A percentile compares a stretch with the other conserved stretches of the same genome.
Conservation (phyloP, 2,329 filamentous ascomycete genomes). For the Dichotomopilus funicola region DNA sequence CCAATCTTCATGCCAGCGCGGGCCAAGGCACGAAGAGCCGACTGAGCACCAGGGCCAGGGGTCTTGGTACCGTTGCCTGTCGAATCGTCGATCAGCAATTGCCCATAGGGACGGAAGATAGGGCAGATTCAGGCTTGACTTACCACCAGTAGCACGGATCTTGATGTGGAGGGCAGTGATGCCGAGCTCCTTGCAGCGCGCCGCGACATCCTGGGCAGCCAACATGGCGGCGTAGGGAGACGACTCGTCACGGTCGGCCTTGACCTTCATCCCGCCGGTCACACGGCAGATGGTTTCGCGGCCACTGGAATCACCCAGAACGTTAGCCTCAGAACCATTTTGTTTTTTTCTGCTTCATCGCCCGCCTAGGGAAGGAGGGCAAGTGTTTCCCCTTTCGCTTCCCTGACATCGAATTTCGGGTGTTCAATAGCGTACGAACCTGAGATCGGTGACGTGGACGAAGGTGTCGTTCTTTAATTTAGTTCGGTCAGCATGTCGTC, state of each 20-base stretch:
- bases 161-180: constrained; percentile 98
- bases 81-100: neutral
- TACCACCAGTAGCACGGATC: constrained; percentile 98
- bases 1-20: constrained; percentile 99
- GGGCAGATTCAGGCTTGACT: constrained; percentile 29
- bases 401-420: neutral
- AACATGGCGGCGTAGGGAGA: constrained; percentile 99
- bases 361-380: neutral
- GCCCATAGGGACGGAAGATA: too few species aligned
- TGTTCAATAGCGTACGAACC: constrained; percentile 48
- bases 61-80: constrained; percentile 97
- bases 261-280: constrained; percentile 99
- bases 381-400: constrained; percentile 10
- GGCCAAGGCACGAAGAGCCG: constrained; percentile 94
- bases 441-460: constrained; percentile 99
- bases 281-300: constrained; percentile 99
- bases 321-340: constrained; percentile 46
- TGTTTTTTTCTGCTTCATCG: neutral
- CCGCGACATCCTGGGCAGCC: constrained; percentile 96
- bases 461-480: constrained; percentile 63
- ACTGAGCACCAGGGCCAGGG: constrained; percentile 97
- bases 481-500: constrained; percentile 1
- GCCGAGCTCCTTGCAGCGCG: constrained; percentile 67
- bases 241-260: constrained; percentile 99
- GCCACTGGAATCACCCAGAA: constrained; percentile 72